Conservation (phyloP, 2,329 filamentous ascomycete species). For the Fusarium nanum region DNA sequence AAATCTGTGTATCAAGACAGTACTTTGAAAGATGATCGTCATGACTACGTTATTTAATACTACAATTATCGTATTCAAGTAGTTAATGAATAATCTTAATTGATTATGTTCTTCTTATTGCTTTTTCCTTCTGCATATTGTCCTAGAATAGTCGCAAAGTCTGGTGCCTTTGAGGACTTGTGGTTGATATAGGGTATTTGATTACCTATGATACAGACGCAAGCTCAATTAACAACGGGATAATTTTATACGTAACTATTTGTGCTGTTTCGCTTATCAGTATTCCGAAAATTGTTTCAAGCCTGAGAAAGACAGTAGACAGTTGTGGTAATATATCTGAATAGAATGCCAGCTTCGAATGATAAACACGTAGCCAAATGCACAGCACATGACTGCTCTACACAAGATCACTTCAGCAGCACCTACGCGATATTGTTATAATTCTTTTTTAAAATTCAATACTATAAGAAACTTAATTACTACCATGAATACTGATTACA, state of each 20-base stretch:
- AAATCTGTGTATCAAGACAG: no score
- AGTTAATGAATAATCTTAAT: no score
- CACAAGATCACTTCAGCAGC: no score
- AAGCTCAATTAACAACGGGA: background rate
- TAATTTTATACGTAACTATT: background rate
- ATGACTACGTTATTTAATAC: no score
- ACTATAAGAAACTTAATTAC: constrained; percentile 22
- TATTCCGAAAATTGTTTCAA: background rate
- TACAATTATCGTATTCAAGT: no score
- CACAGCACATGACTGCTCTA: no score
- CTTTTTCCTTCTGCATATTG: no score
- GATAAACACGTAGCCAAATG: no score
- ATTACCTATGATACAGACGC: background rate
- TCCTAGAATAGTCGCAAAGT: background rate
- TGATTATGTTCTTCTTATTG: no score
- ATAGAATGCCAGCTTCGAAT: no score
- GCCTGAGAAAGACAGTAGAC: background rate
- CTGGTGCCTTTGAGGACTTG: background rate
- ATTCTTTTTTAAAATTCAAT: background rate
- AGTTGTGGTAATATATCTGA: background rate
- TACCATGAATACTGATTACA: constrained; percentile 27
- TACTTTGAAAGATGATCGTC: no score
- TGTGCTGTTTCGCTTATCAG: background rate
- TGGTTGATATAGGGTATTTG: background rate
- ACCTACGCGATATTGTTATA: background rate